phyloP scores from a whole-genome alignment of 306 rosid genomes.

The Cucumis melo region DNA sequence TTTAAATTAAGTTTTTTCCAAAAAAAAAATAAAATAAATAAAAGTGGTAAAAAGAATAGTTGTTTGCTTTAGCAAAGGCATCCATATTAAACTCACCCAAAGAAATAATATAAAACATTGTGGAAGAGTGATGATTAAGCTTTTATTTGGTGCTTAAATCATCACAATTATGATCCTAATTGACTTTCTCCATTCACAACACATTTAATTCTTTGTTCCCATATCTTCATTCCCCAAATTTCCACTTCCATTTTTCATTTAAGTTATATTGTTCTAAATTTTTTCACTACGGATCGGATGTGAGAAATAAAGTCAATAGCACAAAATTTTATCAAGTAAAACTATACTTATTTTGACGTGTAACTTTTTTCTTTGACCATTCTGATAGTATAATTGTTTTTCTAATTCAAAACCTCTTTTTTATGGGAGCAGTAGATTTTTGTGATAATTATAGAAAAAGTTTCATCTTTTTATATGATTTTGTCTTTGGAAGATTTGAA shows the following conservation, averaged over 20 bases:
- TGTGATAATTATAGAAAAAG: neutral
- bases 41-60: too few relatives aligned
- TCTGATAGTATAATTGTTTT: too few relatives aligned
- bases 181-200: neutral
- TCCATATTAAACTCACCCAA: neutral
- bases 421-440: neutral
- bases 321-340: too few relatives aligned
- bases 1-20: neutral
- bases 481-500: neutral
- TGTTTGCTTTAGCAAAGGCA: neutral
- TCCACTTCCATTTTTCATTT: neutral
- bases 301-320: too few relatives aligned
- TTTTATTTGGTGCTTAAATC: conserved; percentile 1
- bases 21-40: too few relatives aligned
- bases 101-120: neutral
- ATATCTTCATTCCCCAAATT: neutral
- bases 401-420: too few relatives aligned
- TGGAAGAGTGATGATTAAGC: neutral
- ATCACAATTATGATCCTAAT: neutral
- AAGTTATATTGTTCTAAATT: too few relatives aligned
- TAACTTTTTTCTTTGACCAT: too few relatives aligned
- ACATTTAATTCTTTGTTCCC: neutral
- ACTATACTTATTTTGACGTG: too few relatives aligned
- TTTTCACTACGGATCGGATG: too few relatives aligned
- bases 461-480: neutral